These are phyloP conservation scores for Cyberlindnera xylosilytica DNA, from an alignment of 805 yeast species.

Conservation along the genomic window DNA sequence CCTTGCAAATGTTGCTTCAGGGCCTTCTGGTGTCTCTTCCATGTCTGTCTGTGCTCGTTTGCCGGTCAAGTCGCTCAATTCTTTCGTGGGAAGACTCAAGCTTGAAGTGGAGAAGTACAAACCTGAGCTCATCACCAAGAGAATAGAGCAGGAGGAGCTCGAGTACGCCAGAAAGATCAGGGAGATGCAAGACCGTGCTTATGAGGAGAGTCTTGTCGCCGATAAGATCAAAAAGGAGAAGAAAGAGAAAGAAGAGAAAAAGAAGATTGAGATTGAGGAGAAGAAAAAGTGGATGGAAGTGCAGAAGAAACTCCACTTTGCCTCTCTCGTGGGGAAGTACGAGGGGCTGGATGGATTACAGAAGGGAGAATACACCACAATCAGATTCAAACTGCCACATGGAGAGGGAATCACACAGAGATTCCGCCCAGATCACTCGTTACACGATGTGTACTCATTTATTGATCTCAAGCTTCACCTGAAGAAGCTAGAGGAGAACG, in stretches of 20 bases:
- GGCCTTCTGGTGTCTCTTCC: constrained; percentile 30
- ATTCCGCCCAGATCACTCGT: constrained; percentile 36
- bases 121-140: constrained; percentile 57
- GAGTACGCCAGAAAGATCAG: constrained; percentile 55
- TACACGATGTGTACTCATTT: constrained; percentile 47
- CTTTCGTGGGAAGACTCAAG: constrained; percentile 35
- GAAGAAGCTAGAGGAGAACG: constrained; percentile 10
- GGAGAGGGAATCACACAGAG: constrained; percentile 49
- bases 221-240: constrained; percentile 54
- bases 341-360: constrained; percentile 16
- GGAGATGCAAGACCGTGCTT: constrained; percentile 66
- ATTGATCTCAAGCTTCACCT: constrained; percentile 40
- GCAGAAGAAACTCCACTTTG: constrained; percentile 14
- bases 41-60: constrained; percentile 33
- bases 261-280: constrained; percentile 18
- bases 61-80: constrained; percentile 28
- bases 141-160: constrained; percentile 58
- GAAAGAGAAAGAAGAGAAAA: constrained; percentile 32
- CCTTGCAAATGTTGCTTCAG: constrained; percentile 55
- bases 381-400: constrained; percentile 53
- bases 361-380: constrained; percentile 35
- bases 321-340: constrained; percentile 10
- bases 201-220: constrained; percentile 52
- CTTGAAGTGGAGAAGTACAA: constrained; percentile 51
- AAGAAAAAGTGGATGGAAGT: constrained; percentile 4